A percentile compares a stretch with the other conserved stretches of the same genome.
These are phyloP conservation scores for Citrus australasica DNA, from an alignment of 345 rosid species.

Conservation along the genomic window DNA sequence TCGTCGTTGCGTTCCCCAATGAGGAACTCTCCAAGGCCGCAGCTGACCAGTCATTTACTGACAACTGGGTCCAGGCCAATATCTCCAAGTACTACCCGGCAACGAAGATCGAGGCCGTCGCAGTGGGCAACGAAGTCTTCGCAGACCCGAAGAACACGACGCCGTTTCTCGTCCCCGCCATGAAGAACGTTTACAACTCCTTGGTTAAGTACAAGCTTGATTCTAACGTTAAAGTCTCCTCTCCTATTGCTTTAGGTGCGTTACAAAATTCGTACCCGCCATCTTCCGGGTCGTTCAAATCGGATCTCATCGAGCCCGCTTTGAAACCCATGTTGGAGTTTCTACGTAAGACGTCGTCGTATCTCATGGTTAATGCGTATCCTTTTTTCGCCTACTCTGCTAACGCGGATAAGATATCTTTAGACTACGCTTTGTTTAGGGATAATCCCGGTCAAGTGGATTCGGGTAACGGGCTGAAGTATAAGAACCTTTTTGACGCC, in stretches of 20 bases:
- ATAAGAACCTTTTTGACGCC: conserved; percentile 72
- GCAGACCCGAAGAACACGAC: conserved; percentile 74
- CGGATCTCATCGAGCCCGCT: conserved; percentile 53
- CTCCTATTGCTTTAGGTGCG: conserved; percentile 73
- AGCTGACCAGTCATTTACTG: conserved; percentile 63
- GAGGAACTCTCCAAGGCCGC: conserved; percentile 72
- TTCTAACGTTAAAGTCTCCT: conserved; percentile 55
- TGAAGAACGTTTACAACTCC: conserved; percentile 65
- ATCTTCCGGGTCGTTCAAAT: conserved; percentile 75
- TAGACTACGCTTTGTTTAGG: conserved; percentile 70
- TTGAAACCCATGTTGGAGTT: conserved; percentile 79
- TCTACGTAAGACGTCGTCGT: conserved; percentile 53
- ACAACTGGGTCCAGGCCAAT: conserved; percentile 74
- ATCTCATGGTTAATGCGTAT: conserved; percentile 78
- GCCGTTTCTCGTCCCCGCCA: conserved; percentile 68
- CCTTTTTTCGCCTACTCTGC: conserved; percentile 83
- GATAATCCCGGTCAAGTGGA: conserved; percentile 67
- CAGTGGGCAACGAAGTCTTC: conserved; percentile 90
- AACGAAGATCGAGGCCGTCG: conserved; percentile 71
- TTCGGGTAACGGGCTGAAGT: conserved; percentile 74
- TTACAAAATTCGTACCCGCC: conserved; percentile 73
- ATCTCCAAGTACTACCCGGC: conserved; percentile 52
- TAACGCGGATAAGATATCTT: conserved; percentile 56
- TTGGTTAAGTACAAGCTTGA: conserved; percentile 48
- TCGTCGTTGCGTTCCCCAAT: conserved; percentile 75